A percentile compares a stretch with the other conserved stretches of the same genome.
phyloP scores from a whole-genome alignment of 306 rosid species.

The Quercus engelmannii region DNA sequence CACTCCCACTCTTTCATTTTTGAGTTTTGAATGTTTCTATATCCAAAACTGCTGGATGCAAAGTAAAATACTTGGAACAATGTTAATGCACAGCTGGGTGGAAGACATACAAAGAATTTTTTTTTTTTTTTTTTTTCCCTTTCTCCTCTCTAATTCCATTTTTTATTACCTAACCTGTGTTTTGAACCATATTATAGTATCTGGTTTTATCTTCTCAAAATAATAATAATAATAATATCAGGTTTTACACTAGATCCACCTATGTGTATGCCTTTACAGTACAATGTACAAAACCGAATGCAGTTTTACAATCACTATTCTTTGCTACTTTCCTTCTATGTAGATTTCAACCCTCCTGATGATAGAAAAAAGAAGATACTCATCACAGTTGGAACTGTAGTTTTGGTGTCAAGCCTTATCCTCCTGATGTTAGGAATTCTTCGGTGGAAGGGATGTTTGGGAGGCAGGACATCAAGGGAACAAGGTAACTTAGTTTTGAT shows the following conservation, averaged over 20 bases:
- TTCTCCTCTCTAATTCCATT: background rate
- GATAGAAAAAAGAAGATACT: background rate
- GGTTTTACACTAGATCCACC: background rate
- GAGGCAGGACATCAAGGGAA: constrained; percentile 16
- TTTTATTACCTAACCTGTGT: background rate
- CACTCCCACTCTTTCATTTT: too few relatives aligned
- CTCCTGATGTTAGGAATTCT: constrained; percentile 6
- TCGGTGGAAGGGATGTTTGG: constrained; percentile 16
- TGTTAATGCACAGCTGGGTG: background rate
- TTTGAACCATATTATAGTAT: background rate
- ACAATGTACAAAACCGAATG: background rate
- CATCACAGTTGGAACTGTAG: constrained; percentile 1
- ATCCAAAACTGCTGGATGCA: background rate
- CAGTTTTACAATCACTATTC: background rate
- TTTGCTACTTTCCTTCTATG: background rate
- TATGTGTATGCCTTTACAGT: background rate
- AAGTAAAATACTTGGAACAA: background rate
- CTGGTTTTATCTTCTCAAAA: background rate
- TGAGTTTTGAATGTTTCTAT: background rate
- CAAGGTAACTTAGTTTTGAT: constrained; percentile 5
- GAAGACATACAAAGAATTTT: background rate
- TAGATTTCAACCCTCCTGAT: constrained; percentile 22
- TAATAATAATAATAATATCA: background rate
- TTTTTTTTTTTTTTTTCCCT: background rate
- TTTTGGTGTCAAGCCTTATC: background rate